Percentiles rank a stretch among this genome's conserved stretches.
phyloP scores from a whole-genome alignment of 495 filamentous ascomycete species.

The Pyronema omphalodes region DNA sequence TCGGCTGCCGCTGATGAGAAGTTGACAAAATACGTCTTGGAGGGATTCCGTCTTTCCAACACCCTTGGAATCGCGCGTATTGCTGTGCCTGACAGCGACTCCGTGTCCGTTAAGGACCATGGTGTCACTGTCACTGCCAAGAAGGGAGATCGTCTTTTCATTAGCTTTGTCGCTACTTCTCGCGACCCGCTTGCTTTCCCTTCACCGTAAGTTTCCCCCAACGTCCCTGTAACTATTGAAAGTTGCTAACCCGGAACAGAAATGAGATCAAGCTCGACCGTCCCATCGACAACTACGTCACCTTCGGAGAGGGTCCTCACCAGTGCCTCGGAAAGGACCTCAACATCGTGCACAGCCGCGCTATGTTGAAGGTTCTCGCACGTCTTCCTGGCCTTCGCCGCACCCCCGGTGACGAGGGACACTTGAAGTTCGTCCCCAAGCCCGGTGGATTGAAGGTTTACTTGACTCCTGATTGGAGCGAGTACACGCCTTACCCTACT shows the following conservation, averaged over 20 bases:
- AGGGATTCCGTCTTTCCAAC: slow-evolving; percentile 14
- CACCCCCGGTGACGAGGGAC: slow-evolving; percentile 12
- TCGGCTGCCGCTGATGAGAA: slow-evolving; percentile 6
- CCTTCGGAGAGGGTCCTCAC: slow-evolving; percentile 11
- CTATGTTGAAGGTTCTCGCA: slow-evolving; percentile 10
- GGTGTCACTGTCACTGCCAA: not conserved
- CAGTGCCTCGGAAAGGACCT: slow-evolving; percentile 13
- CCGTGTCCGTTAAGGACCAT: not conserved
- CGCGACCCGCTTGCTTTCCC: slow-evolving; percentile 10
- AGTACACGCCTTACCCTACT: slow-evolving; percentile 15
- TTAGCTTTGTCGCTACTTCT: slow-evolving; percentile 8
- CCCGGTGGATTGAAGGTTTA: slow-evolving; percentile 11
- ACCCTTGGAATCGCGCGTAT: slow-evolving; percentile 11
- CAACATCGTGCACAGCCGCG: slow-evolving; percentile 3
- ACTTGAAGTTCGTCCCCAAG: slow-evolving; percentile 8
- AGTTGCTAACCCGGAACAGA: not conserved
- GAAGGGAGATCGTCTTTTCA: slow-evolving; percentile 13
- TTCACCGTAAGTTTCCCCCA: slow-evolving; percentile 5
- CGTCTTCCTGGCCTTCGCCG: slow-evolving; percentile 6
- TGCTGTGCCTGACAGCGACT: slow-evolving; percentile 3
- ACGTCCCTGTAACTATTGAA: not conserved
- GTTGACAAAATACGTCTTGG: slow-evolving; percentile 12
- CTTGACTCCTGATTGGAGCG: slow-evolving; percentile 13
- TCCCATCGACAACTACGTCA: slow-evolving; percentile 10
- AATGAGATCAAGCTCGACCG: slow-evolving; percentile 8